Evolutionary conservation across 1,284 basidiomycete genomes (phyloP).

Genomic region (Irpex sp.): DNA sequence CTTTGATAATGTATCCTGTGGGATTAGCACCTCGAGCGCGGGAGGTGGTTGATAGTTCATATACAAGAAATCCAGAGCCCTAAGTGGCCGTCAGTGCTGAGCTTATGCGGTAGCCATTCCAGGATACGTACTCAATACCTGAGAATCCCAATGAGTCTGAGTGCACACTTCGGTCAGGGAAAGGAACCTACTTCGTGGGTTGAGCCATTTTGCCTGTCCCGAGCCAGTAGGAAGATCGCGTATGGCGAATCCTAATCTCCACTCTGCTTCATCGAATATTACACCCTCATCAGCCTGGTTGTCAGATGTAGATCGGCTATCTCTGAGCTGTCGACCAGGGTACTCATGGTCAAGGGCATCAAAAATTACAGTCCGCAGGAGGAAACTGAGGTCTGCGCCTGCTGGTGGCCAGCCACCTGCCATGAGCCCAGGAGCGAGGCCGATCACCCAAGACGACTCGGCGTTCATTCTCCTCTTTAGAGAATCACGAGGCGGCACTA

Average conservation of each 20-base stretch:
- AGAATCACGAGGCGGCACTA: neutral
- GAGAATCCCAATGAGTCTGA: neutral
- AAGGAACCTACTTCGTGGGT: conserved; percentile 61
- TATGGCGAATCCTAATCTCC: conserved; percentile 77
- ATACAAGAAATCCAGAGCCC: conserved; percentile 83
- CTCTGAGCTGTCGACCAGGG: conserved; percentile 6
- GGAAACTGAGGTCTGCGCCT: conserved; percentile 76
- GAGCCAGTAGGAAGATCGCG: conserved; percentile 60
- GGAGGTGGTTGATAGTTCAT: conserved; percentile 80
- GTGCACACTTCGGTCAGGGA: conserved; percentile 4
- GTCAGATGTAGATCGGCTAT: conserved; percentile 9
- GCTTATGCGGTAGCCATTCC: no score
- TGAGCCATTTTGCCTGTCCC: conserved; percentile 68
- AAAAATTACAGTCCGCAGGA: conserved; percentile 73
- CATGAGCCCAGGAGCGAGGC: conserved; percentile 65
- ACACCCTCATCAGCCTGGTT: conserved; percentile 16
- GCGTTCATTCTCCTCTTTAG: neutral
- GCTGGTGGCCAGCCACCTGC: conserved; percentile 80
- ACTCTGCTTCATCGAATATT: conserved; percentile 61
- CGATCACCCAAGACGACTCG: conserved; percentile 54
- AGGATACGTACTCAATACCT: conserved; percentile 12
- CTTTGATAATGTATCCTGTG: conserved; percentile 64
- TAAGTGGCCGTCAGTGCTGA: no score
- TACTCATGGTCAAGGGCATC: conserved; percentile 51
- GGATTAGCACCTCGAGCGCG: conserved; percentile 66